Percentiles rank a stretch among this genome's conserved stretches.
Conservation (phyloP, 768 basidiomycete genomes). For the Megacollybia marginata region DNA sequence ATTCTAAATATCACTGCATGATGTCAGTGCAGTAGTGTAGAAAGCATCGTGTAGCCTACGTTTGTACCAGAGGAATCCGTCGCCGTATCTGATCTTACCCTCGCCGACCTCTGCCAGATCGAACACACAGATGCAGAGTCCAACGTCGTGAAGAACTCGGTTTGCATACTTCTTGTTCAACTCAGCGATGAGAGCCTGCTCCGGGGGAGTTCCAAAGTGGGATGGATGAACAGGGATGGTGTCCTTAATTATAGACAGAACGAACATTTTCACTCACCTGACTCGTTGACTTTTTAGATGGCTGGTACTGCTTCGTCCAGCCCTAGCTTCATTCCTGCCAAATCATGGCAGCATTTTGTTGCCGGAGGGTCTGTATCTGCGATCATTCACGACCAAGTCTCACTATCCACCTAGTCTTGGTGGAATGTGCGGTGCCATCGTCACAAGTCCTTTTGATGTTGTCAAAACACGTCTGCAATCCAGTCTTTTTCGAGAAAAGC, state of each 20-base stretch:
- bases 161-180: constrained; percentile 97
- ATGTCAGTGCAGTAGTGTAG: constrained; percentile 1
- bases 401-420: constrained; percentile 56
- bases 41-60: constrained; percentile 34
- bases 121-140: constrained; percentile 85
- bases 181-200: constrained; percentile 75
- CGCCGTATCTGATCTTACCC: constrained; percentile 90
- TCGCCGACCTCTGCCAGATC: constrained; percentile 84
- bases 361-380: constrained; percentile 69
- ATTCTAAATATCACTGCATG: constrained; percentile 75
- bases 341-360: constrained; percentile 80
- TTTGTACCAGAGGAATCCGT: constrained; percentile 93
- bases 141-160: constrained; percentile 82
- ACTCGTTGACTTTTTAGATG: no score
- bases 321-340: constrained; percentile 40
- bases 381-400: neutral
- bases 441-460: constrained; percentile 96
- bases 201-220: constrained; percentile 73
- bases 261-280: no score
- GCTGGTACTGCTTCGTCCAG: no score
- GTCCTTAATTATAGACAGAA: constrained; percentile 44
- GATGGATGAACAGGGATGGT: constrained; percentile 83
- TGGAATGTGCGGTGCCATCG: constrained; percentile 95
- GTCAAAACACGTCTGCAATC: constrained; percentile 97
- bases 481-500: constrained; percentile 54